Percentiles rank a stretch among this genome's conserved stretches.
Conservation (phyloP, 768 basidiomycete species). For the Baorangia bicolor region DNA sequence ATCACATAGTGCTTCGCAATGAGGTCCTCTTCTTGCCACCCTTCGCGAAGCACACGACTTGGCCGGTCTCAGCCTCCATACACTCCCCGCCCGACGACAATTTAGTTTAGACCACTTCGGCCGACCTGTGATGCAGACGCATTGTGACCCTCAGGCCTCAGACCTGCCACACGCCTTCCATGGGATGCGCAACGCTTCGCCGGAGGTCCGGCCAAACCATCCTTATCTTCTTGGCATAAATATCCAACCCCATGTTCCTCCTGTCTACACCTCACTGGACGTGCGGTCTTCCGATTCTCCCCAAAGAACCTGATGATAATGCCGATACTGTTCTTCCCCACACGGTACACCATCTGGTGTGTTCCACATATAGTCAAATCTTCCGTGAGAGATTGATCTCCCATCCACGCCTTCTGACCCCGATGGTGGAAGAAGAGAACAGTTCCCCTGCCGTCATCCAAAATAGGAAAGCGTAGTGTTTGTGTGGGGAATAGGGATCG, state of each 20-base stretch:
- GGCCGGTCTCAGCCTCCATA: neutral
- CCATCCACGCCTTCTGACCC: neutral
- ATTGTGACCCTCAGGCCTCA: too few relatives aligned
- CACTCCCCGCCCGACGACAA: neutral
- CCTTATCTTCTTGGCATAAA: neutral
- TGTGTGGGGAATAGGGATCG: neutral
- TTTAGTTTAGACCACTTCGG: neutral
- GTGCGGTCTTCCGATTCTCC: neutral
- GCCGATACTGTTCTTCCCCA: neutral
- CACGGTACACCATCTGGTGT: too few relatives aligned
- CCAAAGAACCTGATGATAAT: neutral
- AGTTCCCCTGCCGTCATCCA: neutral
- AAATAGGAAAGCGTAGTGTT: slow-evolving; percentile 11
- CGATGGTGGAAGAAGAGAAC: neutral
- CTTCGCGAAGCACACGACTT: neutral
- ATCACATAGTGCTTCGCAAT: neutral
- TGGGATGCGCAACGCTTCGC: neutral
- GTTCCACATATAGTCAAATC: neutral
- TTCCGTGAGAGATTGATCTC: neutral
- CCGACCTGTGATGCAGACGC: too few relatives aligned
- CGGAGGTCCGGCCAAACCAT: neutral
- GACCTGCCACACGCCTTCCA: neutral
- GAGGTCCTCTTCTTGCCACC: neutral
- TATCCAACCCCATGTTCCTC: neutral
- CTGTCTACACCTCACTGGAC: neutral